Base-by-base conservation (phyloP, 192 early-diverging fungal species). In the Entrophospora sp. region DNA sequence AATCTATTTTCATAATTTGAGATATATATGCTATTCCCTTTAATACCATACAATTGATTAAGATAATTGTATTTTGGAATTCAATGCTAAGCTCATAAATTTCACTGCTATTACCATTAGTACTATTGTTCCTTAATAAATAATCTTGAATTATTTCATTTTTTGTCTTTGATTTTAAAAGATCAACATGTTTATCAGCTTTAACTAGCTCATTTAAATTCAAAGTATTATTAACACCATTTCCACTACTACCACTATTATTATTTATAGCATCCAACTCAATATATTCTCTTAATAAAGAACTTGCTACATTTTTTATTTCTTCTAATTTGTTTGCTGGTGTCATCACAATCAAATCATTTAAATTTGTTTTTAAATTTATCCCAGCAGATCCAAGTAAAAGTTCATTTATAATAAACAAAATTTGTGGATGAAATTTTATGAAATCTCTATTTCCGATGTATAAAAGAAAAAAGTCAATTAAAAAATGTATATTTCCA, bases 391-490 rank as follows among this genome's bases (percentile, higher is more conserved):
- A 67, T 3, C 77, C 77, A 2, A 63, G 27, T 28, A 79, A 57
- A 18, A 79, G 42, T 24, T 73, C 58, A 22, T 70, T 65, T 13
- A 74, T 38, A 49, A 76, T 62, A 32, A 69, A 76, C 9, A 66
- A 60, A 37, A 69, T 68, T 44, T 73, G 69, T 5, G 72, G 69
- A 31, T 72, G 60, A 37, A 46, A 68, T 34, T 36, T 31, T 51
- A 24, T 14, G 13, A 20, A 46, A 2, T 37, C 32, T 20, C 48
- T 56, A 28, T 58, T 34, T 10, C 42, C 31, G 5, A 76, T 34
- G 42, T 72, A 74, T 8, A 34, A 13, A 40, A 74, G 70, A 36
- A 76, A 79, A 55, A 67, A 64, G 24, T 71, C 64, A 28, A 74
- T 53, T 57, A 73, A 67, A 8, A 59, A 44, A 25, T 51, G 22